Base-by-base conservation (phyloP, 2,329 filamentous ascomycete species). In the Raffaelea albimanens region DNA sequence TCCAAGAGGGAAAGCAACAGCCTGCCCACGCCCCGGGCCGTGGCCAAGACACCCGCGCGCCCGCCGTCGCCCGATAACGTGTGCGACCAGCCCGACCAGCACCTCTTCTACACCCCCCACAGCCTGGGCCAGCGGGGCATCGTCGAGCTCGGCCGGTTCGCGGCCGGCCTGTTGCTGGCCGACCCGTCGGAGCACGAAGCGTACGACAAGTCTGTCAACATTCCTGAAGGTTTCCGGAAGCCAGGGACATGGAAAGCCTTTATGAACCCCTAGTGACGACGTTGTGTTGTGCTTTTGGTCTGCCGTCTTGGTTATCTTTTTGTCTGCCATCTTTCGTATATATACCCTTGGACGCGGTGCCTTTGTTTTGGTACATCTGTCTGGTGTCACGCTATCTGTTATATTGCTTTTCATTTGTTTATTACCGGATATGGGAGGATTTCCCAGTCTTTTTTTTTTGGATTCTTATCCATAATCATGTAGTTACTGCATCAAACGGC, bases 61-160 rank as follows among this genome's bases (percentile, higher is more conserved):
- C n/a, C n/a, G n/a, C n/a, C n/a, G 16, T 49, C 47, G 14, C 47
- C 52, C 2, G 58, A 50, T 25, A 38, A 53, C 4, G 38, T 50
- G 5, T 79, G 76, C 55, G 58, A 66, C 2, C 56, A 59, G 3
- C 70, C 70, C 2, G 60, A 70, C 14, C 62, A 70, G 13, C 71
- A 75, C 50, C 61, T 80, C 2, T 80, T 77, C 57, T 72, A 69
- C 58, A 72, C 74, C 43, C 62, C 65, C 0, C 76, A 76, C 39
- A 71, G 65, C 1, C 59, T 78, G 4, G 63, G 63, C 14, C 52
- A 53, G 36, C 57, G 60, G 20, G 68, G 63, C 16, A 65, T 69
- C 4, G 47, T 54, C 4, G 48, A 51, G 20, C 4, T 55, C 5
- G 53, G 52, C 16, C 48, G 50, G 13, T 40, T 47, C 42, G 23